Percentiles rank a stretch among this genome's conserved stretches.
These are phyloP conservation scores for Chlorella variabilis DNA, from an alignment of 163 green algal genomes.

Conservation along the genomic window DNA sequence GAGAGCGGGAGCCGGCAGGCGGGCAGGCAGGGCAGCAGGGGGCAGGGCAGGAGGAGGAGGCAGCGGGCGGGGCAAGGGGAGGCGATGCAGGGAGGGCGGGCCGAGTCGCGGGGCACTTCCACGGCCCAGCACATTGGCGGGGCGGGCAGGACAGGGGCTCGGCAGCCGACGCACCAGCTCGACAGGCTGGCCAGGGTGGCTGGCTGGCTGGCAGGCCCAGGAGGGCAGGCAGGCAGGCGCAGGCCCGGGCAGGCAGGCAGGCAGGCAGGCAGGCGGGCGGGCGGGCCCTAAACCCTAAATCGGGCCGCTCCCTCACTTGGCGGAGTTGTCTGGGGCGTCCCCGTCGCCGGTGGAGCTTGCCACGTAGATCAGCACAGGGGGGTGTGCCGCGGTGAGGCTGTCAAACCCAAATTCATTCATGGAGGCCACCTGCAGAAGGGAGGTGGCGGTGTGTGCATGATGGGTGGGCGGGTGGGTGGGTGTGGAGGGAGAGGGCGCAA, in stretches of 20 bases:
- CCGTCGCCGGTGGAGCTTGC: constrained; percentile 89
- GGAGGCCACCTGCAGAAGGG: constrained; percentile 60
- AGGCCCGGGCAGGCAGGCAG: neutral
- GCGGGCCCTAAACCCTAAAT: no score
- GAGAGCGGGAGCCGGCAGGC: no score
- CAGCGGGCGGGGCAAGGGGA: no score
- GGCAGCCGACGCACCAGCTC: no score
- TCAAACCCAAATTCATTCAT: constrained; percentile 89
- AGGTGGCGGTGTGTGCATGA: neutral
- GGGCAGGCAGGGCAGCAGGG: neutral
- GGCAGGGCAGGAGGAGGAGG: no score
- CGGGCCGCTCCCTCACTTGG: constrained; percentile 59
- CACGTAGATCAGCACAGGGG: constrained; percentile 82
- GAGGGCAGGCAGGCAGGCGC: no score
- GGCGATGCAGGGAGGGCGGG: no score
- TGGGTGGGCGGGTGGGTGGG: neutral
- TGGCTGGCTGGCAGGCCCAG: no score
- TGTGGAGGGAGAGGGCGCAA: neutral
- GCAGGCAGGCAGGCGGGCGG: neutral
- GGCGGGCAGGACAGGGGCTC: no score
- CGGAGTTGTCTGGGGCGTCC: constrained; percentile 93
- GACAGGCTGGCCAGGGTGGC: no score
- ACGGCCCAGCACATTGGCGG: no score
- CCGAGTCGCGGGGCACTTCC: no score
- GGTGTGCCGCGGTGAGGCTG: constrained; percentile 54